Percentiles rank a stretch among this genome's conserved stretches.
Evolutionary conservation across 805 yeast genomes (phyloP).

Genomic region (Wickerhamomyces bisporus): DNA sequence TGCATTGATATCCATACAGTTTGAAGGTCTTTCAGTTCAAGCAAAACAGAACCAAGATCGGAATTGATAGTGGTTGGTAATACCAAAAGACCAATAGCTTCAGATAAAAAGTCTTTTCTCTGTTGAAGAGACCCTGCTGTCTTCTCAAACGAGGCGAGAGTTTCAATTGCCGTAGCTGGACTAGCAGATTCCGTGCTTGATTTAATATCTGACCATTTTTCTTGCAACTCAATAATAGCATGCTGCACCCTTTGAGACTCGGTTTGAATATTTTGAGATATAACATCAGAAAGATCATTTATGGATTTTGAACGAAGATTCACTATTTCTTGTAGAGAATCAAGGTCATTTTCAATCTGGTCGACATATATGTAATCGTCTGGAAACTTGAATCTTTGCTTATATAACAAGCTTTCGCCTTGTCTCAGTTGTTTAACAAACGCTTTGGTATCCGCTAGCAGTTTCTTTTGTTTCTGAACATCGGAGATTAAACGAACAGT

Average conservation of each 20-base stretch:
- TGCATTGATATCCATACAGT: constrained; percentile 62
- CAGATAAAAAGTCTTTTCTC: constrained; percentile 18
- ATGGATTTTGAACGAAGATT: constrained; percentile 32
- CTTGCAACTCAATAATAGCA: constrained; percentile 24
- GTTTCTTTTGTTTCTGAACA: constrained; percentile 28
- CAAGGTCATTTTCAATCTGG: constrained; percentile 50
- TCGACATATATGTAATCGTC: constrained; percentile 55
- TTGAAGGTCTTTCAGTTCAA: constrained; percentile 52
- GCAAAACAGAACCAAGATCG: constrained; percentile 28
- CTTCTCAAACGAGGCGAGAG: constrained; percentile 23
- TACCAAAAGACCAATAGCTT: constrained; percentile 32
- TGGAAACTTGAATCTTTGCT: constrained; percentile 44
- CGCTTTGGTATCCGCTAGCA: neutral
- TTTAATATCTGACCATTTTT: constrained; percentile 43
- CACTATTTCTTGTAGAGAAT: constrained; percentile 36
- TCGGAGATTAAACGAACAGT: constrained; percentile 33
- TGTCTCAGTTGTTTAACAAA: constrained; percentile 10
- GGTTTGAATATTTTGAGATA: constrained; percentile 35
- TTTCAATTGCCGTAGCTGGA: constrained; percentile 40
- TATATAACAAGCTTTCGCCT: constrained; percentile 35
- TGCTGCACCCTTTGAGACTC: constrained; percentile 35
- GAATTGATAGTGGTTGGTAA: constrained; percentile 26
- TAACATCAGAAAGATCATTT: constrained; percentile 35
- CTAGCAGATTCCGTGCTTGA: constrained; percentile 39
- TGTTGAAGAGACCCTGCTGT: constrained; percentile 8